phyloP scores from a whole-genome alignment of 2,329 filamentous ascomycete genomes.

The Verruconis gallopava region DNA sequence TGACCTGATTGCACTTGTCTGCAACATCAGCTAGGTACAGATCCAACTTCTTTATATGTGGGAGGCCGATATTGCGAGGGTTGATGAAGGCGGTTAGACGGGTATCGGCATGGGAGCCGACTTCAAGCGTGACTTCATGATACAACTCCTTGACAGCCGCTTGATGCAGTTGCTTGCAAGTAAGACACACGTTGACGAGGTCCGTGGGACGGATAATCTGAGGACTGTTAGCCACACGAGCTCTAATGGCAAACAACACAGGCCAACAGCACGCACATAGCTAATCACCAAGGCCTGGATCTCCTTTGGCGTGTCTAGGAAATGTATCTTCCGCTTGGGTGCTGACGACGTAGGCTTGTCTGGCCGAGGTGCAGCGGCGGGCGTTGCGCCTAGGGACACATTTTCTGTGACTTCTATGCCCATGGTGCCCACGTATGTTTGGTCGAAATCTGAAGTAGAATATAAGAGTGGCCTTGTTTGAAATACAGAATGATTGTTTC shows the following conservation, averaged over 20 bases:
- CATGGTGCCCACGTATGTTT: no score
- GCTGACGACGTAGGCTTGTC: not conserved
- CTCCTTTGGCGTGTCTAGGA: slow-evolving; percentile 13
- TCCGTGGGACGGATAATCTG: slow-evolving; percentile 32
- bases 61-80: slow-evolving; percentile 34
- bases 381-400: no score
- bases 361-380: no score
- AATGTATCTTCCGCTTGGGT: slow-evolving; percentile 8
- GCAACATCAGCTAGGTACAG: slow-evolving; percentile 32
- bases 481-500: no score
- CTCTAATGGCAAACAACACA: not conserved
- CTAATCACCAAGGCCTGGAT: slow-evolving; percentile 26
- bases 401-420: no score
- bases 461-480: no score
- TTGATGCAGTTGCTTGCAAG: slow-evolving; percentile 33
- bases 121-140: slow-evolving; percentile 32
- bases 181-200: slow-evolving; percentile 34
- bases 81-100: slow-evolving; percentile 33
- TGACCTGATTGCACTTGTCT: slow-evolving; percentile 31
- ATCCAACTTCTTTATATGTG: slow-evolving; percentile 32
- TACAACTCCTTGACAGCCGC: slow-evolving; percentile 34
- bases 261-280: slow-evolving; percentile 19
- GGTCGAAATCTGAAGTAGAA: no score
- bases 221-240: no score
- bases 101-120: slow-evolving; percentile 31